Percentiles rank a stretch among this genome's conserved stretches.
phyloP scores from a whole-genome alignment of 208 protist species.

The Acanthamoeba comandoni region DNA sequence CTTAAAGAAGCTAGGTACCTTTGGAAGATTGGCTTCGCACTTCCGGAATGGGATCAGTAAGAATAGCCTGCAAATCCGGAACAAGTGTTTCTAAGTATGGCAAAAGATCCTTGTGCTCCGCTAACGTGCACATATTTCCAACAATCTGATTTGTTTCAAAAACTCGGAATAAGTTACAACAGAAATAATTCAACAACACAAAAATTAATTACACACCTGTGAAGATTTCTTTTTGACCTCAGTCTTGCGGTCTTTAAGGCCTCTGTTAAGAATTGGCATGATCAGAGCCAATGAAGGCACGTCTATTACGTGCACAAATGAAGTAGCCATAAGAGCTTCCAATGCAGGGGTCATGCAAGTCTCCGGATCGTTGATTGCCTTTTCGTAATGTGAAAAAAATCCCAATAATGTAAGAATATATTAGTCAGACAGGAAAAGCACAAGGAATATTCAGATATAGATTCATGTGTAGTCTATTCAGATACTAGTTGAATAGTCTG shows the following conservation, averaged over 20 bases:
- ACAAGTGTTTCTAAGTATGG: slow-evolving; percentile 88
- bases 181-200: background rate
- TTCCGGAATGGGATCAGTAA: slow-evolving; percentile 90
- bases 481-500: too few relatives aligned
- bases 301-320: slow-evolving; percentile 91
- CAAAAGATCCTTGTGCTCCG: slow-evolving; percentile 86
- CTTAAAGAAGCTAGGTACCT: background rate
- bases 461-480: background rate
- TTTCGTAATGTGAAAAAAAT: slow-evolving; percentile 7
- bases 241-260: slow-evolving; percentile 86
- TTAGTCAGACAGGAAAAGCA: too few relatives aligned
- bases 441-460: background rate
- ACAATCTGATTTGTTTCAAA: slow-evolving; percentile 83
- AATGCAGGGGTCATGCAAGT: slow-evolving; percentile 82
- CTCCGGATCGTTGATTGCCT: slow-evolving; percentile 87
- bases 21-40: slow-evolving; percentile 79
- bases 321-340: slow-evolving; percentile 86
- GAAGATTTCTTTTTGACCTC: slow-evolving; percentile 88
- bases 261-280: slow-evolving; percentile 89
- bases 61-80: slow-evolving; percentile 83
- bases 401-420: slow-evolving; percentile 22
- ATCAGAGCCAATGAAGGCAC: slow-evolving; percentile 90
- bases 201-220: background rate
- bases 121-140: slow-evolving; percentile 89
- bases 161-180: background rate